These are phyloP conservation scores for Vigna trinervia DNA, from an alignment of 306 rosid genomes.

Conservation along the genomic window DNA sequence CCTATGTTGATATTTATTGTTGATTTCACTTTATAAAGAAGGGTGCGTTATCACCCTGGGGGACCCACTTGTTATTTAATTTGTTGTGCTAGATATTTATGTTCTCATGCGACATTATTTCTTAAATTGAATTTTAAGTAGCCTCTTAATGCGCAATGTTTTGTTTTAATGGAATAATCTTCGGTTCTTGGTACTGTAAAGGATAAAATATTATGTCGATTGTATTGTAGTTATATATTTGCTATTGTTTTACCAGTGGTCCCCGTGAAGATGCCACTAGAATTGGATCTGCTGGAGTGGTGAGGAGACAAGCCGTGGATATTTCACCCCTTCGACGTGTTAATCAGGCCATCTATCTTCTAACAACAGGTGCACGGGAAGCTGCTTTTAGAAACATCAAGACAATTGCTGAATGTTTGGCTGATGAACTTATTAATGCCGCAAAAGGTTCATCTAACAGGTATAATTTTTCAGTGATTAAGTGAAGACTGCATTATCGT, in stretches of 20 bases:
- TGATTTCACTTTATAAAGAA: no score
- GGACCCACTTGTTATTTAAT: no score
- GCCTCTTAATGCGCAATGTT: no score
- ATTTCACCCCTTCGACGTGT: slow-evolving; percentile 72
- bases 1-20: neutral
- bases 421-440: slow-evolving; percentile 74
- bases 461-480: slow-evolving; percentile 5
- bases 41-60: no score
- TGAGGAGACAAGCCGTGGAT: slow-evolving; percentile 76
- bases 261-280: slow-evolving; percentile 79
- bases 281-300: slow-evolving; percentile 77
- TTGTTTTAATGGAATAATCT: no score
- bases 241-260: slow-evolving; percentile 46
- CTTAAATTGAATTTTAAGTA: no score
- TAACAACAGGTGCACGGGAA: slow-evolving; percentile 72
- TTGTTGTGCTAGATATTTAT: no score
- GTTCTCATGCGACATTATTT: no score
- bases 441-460: slow-evolving; percentile 80
- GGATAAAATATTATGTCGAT: no score
- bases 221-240: neutral
- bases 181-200: no score
- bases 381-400: slow-evolving; percentile 71
- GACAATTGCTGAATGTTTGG: slow-evolving; percentile 73
- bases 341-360: slow-evolving; percentile 71
- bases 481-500: neutral